Evolutionary conservation across 2,329 filamentous ascomycete genomes (phyloP).

Genomic region (Pseudogymnoascus sp.): DNA sequence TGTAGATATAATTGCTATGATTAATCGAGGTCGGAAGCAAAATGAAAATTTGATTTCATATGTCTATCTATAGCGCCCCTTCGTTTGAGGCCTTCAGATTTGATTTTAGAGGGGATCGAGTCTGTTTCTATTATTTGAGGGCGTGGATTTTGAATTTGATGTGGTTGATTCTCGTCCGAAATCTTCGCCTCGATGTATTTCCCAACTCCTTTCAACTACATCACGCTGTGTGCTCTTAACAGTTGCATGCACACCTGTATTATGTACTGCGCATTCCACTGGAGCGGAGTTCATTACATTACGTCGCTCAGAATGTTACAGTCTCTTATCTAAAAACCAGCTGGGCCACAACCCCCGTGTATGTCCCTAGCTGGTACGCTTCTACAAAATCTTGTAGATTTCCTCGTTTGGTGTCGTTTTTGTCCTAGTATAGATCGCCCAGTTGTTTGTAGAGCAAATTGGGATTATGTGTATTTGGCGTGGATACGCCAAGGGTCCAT

Average conservation of each 20-base stretch:
- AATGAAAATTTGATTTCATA: too few relatives aligned
- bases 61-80: too few relatives aligned
- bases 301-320: too few relatives aligned
- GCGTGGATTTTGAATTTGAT: conserved; percentile 11
- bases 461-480: not conserved
- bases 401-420: not conserved
- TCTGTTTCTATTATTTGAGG: too few relatives aligned
- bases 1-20: too few relatives aligned
- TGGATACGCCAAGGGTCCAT: not conserved
- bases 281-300: too few relatives aligned
- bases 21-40: too few relatives aligned
- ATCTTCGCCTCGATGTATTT: conserved; percentile 53
- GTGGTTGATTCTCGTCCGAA: conserved; percentile 57
- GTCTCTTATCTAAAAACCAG: too few relatives aligned
- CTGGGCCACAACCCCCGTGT: not conserved
- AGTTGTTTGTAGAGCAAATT: not conserved
- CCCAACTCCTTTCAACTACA: conserved; percentile 47
- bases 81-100: too few relatives aligned
- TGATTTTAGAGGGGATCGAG: too few relatives aligned
- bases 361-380: not conserved
- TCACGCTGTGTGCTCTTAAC: conserved; percentile 51
- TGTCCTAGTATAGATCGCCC: not conserved
- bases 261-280: conserved; percentile 36
- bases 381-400: not conserved
- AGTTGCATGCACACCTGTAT: conserved; percentile 52